Conservation (phyloP, 2,329 filamentous ascomycete species). For the Cladophialophora carrionii region DNA sequence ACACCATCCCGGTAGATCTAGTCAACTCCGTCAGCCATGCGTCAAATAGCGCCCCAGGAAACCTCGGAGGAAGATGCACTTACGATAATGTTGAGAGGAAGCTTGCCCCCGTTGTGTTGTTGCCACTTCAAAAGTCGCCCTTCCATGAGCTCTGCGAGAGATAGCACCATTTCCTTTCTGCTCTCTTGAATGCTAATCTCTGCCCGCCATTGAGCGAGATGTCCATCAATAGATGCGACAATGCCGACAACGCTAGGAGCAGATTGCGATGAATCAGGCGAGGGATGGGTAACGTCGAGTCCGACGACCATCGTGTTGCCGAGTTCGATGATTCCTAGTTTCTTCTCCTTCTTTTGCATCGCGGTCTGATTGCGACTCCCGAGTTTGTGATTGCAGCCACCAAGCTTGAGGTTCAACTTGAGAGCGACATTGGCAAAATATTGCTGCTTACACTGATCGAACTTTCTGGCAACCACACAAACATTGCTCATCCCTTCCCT, state of each 20-base stretch:
- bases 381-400: slow-evolving; percentile 68
- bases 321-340: slow-evolving; percentile 64
- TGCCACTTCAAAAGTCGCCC: slow-evolving; percentile 69
- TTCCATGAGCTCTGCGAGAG: slow-evolving; percentile 65
- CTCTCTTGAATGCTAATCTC: slow-evolving; percentile 65
- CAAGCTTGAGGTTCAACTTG: slow-evolving; percentile 81
- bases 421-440: slow-evolving; percentile 72
- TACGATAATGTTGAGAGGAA: slow-evolving; percentile 53
- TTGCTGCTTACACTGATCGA: slow-evolving; percentile 47
- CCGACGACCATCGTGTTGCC: slow-evolving; percentile 83
- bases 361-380: neutral
- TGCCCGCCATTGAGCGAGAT: slow-evolving; percentile 77
- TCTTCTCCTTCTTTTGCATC: slow-evolving; percentile 31
- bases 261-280: slow-evolving; percentile 60
- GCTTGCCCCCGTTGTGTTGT: slow-evolving; percentile 56
- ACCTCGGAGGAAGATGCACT: neutral
- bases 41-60: neutral
- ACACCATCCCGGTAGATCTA: slow-evolving; percentile 88
- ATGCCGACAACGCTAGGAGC: slow-evolving; percentile 80
- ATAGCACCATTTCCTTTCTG: slow-evolving; percentile 66
- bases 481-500: slow-evolving; percentile 69
- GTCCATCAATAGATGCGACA: slow-evolving; percentile 72
- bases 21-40: neutral
- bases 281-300: slow-evolving; percentile 88
- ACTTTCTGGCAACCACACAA: slow-evolving; percentile 62